These are phyloP conservation scores for Excoecaria agallocha DNA, from an alignment of 345 rosid genomes.

Conservation along the genomic window DNA sequence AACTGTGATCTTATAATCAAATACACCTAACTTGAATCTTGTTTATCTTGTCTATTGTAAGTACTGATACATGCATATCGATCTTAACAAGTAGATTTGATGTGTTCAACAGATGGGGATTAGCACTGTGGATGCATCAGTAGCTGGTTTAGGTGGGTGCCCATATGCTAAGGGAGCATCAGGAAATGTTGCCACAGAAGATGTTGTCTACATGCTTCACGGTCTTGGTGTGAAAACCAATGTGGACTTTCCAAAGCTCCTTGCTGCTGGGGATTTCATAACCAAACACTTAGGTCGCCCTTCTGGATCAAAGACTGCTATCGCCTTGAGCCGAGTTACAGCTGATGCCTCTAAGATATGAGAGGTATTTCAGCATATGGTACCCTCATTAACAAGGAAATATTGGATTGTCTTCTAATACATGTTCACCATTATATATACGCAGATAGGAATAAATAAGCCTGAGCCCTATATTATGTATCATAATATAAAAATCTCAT, in stretches of 20 bases:
- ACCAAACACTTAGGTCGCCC: conserved; percentile 53
- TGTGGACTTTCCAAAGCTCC: conserved; percentile 56
- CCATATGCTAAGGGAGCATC: conserved; percentile 82
- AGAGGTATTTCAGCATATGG: not conserved
- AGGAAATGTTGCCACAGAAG: conserved; percentile 75
- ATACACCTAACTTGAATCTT: too few species aligned
- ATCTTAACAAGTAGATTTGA: not conserved
- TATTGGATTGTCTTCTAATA: too few species aligned
- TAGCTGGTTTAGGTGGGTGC: conserved; percentile 74
- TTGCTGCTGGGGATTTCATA: conserved; percentile 61
- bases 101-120: conserved; percentile 57
- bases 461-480: too few species aligned
- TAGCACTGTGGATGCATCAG: conserved; percentile 59
- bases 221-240: conserved; percentile 67
- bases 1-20: not conserved
- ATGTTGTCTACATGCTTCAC: conserved; percentile 67
- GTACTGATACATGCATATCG: not conserved
- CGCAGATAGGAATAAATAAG: too few species aligned
- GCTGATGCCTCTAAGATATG: conserved; percentile 76
- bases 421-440: too few species aligned
- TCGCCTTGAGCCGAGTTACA: conserved; percentile 44
- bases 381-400: too few species aligned
- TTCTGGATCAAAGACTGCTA: conserved; percentile 59
- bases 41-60: too few species aligned
- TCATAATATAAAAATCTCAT: too few species aligned